Evolutionary conservation across 108 stramenopile genomes (phyloP), one percentile per base, ranked within the genome.

Genomic region (Nitzschia sp.): DNA sequence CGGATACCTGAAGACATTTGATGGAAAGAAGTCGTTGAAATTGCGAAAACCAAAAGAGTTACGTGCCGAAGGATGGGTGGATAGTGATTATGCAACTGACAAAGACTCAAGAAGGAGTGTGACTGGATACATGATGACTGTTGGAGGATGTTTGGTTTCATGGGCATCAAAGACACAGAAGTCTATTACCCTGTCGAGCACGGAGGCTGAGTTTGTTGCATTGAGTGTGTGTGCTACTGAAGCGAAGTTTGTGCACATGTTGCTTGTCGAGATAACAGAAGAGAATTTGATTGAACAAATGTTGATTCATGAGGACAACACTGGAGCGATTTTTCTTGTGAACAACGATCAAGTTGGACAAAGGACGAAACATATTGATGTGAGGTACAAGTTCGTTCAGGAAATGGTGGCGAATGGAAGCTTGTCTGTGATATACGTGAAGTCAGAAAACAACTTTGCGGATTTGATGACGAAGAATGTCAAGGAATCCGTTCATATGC

Each of bases 341-440:
- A 39, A 73, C 41, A 73, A 73, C 29, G 53, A 65, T 22, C 29
- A 22, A 56, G 72, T 73, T 20, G 65, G 72, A 25, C 24, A 73
- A 12, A 39, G 65, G 43, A 73, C 72, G 29, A 73, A 66, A 43
- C 65, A 73, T 65, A 72, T 63, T 26, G 71, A 65, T 14, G 37
- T 72, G 44, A 17, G 69, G 7, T 48, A 48, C 11, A 10, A 44
- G 10, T 12, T 11, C 12, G 10, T 10, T 44, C 43, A 12, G 10
- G 43, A 44, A 12, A 44, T 44, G 43, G 12, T 44, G 43, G 12
- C 43, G 10, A 12, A 12, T 11, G 43, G 12, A 10, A 44, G 12
- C 43, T 12, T 12, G 12, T n/a, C n/a, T n/a, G n/a, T n/a, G n/a
- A n/a, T n/a, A n/a, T n/a, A 44, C 11, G 43, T 12, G 10, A 44